Evolutionary conservation across 371 early-diverging fungal genomes (phyloP).

Genomic region (Mortierella sp.): DNA sequence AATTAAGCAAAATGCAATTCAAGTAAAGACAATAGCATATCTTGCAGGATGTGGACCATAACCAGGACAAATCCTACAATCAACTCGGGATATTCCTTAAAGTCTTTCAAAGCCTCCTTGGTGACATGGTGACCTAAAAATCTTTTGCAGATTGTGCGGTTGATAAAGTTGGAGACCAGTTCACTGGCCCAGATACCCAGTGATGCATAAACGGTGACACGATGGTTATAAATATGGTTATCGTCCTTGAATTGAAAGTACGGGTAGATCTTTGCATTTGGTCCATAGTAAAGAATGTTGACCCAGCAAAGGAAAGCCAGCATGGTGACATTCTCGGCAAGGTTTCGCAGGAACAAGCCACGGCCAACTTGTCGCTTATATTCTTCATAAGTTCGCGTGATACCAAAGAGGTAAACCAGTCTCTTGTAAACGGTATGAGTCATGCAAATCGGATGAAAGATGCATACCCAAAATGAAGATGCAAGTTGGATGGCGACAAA

Average conservation of each 20-base stretch:
- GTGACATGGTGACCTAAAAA: conserved; percentile 69
- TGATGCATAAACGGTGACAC: conserved; percentile 69
- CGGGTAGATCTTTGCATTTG: conserved; percentile 74
- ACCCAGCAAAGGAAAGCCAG: conserved; percentile 80
- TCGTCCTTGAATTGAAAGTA: conserved; percentile 72
- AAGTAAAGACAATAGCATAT: conserved; percentile 76
- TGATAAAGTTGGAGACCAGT: conserved; percentile 69
- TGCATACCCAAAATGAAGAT: conserved; percentile 79
- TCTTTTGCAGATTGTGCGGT: conserved; percentile 64
- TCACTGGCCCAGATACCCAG: conserved; percentile 75
- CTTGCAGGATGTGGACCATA: conserved; percentile 79
- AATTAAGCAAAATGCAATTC: conserved; percentile 69
- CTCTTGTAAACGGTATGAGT: conserved; percentile 64
- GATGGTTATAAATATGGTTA: conserved; percentile 61
- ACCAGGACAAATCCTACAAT: conserved; percentile 76
- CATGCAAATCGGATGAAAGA: conserved; percentile 81
- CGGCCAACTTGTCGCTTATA: conserved; percentile 76
- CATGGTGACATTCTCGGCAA: conserved; percentile 86
- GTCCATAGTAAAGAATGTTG: conserved; percentile 76
- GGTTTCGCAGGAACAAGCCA: conserved; percentile 76
- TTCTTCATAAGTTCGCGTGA: conserved; percentile 70
- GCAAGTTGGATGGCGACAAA: conserved; percentile 74
- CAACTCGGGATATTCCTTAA: conserved; percentile 76
- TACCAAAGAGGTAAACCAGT: conserved; percentile 65
- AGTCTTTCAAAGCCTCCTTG: conserved; percentile 71